A percentile compares a stretch with the other conserved stretches of the same genome.
These are phyloP conservation scores for Pistacia integerrima DNA, from an alignment of 345 rosid species.

Conservation along the genomic window DNA sequence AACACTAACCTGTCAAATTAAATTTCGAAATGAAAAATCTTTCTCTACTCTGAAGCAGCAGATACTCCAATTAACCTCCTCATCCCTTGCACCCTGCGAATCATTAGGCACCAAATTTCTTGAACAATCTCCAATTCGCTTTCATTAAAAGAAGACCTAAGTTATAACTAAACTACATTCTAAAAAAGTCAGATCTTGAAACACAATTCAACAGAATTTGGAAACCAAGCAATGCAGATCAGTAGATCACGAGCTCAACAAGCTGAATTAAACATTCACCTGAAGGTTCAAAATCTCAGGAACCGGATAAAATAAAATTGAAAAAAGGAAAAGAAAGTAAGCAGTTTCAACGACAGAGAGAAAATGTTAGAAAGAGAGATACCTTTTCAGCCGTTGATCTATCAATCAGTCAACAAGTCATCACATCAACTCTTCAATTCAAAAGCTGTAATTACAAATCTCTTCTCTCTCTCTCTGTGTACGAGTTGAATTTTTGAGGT, in stretches of 20 bases:
- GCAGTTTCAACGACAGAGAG: background rate
- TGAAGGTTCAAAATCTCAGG: background rate
- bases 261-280: conserved; percentile 21
- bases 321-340: background rate
- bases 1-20: conserved; percentile 25
- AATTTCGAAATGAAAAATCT: conserved; percentile 13
- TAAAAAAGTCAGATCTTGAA: background rate
- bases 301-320: background rate
- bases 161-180: background rate
- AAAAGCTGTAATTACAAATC: background rate
- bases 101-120: background rate
- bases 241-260: conserved; percentile 21
- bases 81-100: conserved; percentile 20
- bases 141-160: background rate
- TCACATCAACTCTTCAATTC: conserved; percentile 3
- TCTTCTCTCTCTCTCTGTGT: background rate
- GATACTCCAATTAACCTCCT: conserved; percentile 2
- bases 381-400: conserved; percentile 22
- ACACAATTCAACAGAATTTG: background rate
- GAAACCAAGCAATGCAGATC: conserved; percentile 16
- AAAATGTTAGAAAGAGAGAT: background rate
- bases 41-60: background rate
- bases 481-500: background rate
- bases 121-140: background rate
- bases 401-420: conserved; percentile 1